Evolutionary conservation across 176 grass and related monocot species (phyloP), one percentile per base, ranked within the genome.

Genomic region (Triticum monococcum): DNA sequence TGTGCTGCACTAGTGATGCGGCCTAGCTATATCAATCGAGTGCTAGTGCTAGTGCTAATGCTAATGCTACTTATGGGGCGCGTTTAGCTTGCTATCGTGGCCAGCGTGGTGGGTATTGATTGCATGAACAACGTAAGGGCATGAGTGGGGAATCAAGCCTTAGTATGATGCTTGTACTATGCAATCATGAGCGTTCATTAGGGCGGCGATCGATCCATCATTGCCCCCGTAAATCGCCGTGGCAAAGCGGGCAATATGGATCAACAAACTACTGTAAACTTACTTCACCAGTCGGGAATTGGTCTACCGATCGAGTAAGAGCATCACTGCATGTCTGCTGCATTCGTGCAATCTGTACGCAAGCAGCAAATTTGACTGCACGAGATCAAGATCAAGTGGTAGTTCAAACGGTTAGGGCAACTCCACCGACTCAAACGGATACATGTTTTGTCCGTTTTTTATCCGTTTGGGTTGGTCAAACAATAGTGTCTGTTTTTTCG

Each of bases 141-240:
- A 43, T 72, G 56, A 64, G 84, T 54, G 31, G 54, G 64, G 30
- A 86, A 79, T 84, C 64, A 79, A 81, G 16, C 54, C 37, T 64
- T 82, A 1, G 28, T 64, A 87, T 79, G 79, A 72, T 78, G 72
- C 71, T 52, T 38, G 71, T 46, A 74, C 71, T 46, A 64, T 65
- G 24, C 66, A 68, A 86, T 90, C 65, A 86, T 83, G 89, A 71
- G 71, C 64, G 33, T 79, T 78, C 43, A 83, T 83, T 86, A 86
- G 68, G 84, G 8, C 79, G 31, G 79, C 3, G 73, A 71, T 83
- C n/a, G 72, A 63, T 83, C n/a, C 37, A 33, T 79, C 65, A n/a
- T 43, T 56, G 7, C 9, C 56, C 56, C 50, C 3, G 54, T 17
- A 86, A 71, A 86, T 71, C 40, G 62, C 12, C 78, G 50, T 56